phyloP scores from a whole-genome alignment of 2,329 filamentous ascomycete genomes.

The Talaromyces sp. region DNA sequence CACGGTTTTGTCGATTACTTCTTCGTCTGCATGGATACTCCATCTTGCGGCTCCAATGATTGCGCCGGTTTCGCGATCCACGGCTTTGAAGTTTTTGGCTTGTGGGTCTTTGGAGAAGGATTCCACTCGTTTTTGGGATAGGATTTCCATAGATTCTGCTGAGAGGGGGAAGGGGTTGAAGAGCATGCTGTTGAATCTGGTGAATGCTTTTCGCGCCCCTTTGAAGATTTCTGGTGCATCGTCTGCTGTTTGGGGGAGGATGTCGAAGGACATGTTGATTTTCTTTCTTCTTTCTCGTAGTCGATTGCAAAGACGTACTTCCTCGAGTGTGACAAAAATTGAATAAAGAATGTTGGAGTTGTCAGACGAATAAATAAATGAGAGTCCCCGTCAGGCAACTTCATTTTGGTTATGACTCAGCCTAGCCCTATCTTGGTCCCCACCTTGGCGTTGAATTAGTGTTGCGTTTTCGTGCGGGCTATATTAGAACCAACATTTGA shows the following conservation, averaged over 20 bases:
- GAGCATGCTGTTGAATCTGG: not conserved
- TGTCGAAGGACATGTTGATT: not conserved
- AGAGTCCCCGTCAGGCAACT: not conserved
- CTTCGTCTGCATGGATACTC: not conserved
- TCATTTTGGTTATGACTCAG: not conserved
- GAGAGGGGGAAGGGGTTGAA: not conserved
- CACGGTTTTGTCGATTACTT: not conserved
- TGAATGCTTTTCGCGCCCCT: not conserved
- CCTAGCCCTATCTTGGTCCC: not conserved
- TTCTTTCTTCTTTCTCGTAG: not conserved
- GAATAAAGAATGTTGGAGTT: not conserved
- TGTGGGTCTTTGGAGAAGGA: not conserved
- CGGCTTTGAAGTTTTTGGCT: not conserved
- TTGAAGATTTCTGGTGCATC: not conserved
- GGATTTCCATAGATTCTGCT: not conserved
- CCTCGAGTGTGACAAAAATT: not conserved
- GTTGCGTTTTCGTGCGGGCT: not conserved
- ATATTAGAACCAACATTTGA: not conserved
- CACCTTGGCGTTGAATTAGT: not conserved
- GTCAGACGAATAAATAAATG: not conserved
- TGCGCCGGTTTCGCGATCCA: slow-evolving; percentile 1
- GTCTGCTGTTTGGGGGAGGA: not conserved
- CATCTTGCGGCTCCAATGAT: not conserved
- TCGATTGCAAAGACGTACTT: not conserved
- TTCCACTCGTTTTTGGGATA: not conserved